phyloP scores from a whole-genome alignment of 192 early-diverging fungal genomes.

The Linnemannia hyalina region DNA sequence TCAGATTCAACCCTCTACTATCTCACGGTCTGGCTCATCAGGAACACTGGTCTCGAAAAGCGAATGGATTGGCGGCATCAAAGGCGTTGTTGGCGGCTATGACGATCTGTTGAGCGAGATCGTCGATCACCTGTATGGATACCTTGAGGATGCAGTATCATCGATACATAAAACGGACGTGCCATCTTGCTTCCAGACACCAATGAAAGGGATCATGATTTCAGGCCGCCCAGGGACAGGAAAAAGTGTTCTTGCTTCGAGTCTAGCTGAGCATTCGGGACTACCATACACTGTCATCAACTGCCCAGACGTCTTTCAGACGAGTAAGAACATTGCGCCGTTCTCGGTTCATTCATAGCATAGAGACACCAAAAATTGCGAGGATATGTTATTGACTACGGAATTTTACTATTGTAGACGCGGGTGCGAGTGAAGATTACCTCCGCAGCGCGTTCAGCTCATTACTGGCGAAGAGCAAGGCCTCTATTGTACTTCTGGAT shows the following conservation, averaged over 20 bases:
- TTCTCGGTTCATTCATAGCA: not conserved
- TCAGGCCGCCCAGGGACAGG: constrained; percentile 67
- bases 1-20: not conserved
- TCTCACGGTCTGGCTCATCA: not conserved
- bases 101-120: constrained; percentile 49
- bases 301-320: constrained; percentile 65
- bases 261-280: constrained; percentile 56
- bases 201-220: constrained; percentile 60
- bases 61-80: constrained; percentile 21
- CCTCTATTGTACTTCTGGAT: constrained; percentile 67
- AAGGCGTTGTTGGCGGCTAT: constrained; percentile 45
- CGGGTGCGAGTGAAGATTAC: constrained; percentile 67
- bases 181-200: constrained; percentile 21
- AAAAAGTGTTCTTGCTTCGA: constrained; percentile 62
- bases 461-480: constrained; percentile 19
- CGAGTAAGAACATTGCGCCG: constrained; percentile 29
- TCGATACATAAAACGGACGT: not conserved
- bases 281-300: constrained; percentile 62
- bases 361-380: not conserved
- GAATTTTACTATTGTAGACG: constrained; percentile 47
- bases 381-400: not conserved
- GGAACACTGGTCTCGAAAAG: constrained; percentile 2
- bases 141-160: constrained; percentile 16
- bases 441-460: constrained; percentile 57
- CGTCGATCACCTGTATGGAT: constrained; percentile 38